These are phyloP conservation scores for Aspergillus nidulans DNA, from an alignment of 495 filamentous ascomycete genomes.

Conservation along the genomic window DNA sequence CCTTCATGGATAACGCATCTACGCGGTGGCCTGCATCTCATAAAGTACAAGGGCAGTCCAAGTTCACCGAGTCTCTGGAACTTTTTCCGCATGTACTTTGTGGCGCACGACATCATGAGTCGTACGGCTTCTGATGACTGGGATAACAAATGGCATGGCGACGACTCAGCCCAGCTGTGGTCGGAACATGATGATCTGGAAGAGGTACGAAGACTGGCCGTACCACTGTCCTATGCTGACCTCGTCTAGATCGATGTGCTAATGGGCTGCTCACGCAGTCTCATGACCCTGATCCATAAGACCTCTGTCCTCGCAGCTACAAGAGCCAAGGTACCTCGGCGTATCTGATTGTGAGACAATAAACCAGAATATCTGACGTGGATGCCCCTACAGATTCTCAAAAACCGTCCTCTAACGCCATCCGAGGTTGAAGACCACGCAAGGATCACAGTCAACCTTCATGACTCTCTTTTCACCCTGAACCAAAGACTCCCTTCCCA, in stretches of 20 bases:
- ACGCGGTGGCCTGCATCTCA: slow-evolving; percentile 13
- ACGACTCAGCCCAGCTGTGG: slow-evolving; percentile 2
- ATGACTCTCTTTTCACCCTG: background rate
- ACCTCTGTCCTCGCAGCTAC: slow-evolving; percentile 9
- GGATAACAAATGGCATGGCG: background rate
- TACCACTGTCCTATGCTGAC: background rate
- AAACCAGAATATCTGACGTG: background rate
- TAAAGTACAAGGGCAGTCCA: background rate
- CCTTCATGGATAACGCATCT: slow-evolving; percentile 20
- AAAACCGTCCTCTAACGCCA: background rate
- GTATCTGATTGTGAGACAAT: too few species aligned
- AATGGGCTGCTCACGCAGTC: slow-evolving; percentile 19
- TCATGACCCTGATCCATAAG: slow-evolving; percentile 16
- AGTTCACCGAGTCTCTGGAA: background rate
- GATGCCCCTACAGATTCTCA: background rate
- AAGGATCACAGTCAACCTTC: background rate
- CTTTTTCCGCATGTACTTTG: slow-evolving; percentile 23
- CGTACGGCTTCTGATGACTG: slow-evolving; percentile 6
- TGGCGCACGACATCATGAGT: slow-evolving; percentile 21
- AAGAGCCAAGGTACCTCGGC: slow-evolving; percentile 2
- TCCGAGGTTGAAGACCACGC: background rate
- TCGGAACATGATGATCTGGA: slow-evolving; percentile 16
- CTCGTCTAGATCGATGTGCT: slow-evolving; percentile 13
- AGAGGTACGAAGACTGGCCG: slow-evolving; percentile 6
- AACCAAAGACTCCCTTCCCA: slow-evolving; percentile 10